A percentile compares a stretch with the other conserved stretches of the same genome.
These are phyloP conservation scores for Wolfiporia cocos DNA, from an alignment of 1,284 basidiomycete genomes.

Conservation along the genomic window DNA sequence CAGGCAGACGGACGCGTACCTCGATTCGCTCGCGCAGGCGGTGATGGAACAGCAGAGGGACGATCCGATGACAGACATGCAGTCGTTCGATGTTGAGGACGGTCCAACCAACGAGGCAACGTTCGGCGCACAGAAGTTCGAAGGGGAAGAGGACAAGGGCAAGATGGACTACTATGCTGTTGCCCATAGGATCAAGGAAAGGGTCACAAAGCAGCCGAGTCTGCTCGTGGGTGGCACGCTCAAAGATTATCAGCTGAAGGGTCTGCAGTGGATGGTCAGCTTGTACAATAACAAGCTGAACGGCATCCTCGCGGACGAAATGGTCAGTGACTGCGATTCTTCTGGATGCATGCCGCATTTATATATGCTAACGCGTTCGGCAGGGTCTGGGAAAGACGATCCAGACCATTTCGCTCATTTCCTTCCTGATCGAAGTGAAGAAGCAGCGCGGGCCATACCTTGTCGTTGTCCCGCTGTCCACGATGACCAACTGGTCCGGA, in stretches of 20 bases:
- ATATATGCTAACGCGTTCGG: constrained; percentile 10
- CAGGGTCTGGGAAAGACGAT: constrained; percentile 96
- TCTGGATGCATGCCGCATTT: not conserved
- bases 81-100: constrained; percentile 46
- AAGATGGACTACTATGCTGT: constrained; percentile 98
- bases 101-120: constrained; percentile 82
- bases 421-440: constrained; percentile 94
- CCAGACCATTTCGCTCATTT: constrained; percentile 93
- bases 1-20: constrained; percentile 91
- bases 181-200: constrained; percentile 92
- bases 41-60: constrained; percentile 94
- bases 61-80: constrained; percentile 28
- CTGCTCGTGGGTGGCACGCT: constrained; percentile 83
- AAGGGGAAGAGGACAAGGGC: constrained; percentile 59
- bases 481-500: constrained; percentile 97
- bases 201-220: constrained; percentile 75
- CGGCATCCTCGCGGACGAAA: constrained; percentile 96
- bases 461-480: constrained; percentile 96
- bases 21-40: constrained; percentile 93
- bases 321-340: constrained; percentile 52
- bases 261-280: constrained; percentile 97
- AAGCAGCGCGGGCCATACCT: constrained; percentile 92
- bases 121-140: constrained; percentile 76
- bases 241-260: constrained; percentile 92
- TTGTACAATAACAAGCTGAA: constrained; percentile 98